phyloP scores from a whole-genome alignment of 2,329 filamentous ascomycete species.

The Bipolaris sorokiniana region DNA sequence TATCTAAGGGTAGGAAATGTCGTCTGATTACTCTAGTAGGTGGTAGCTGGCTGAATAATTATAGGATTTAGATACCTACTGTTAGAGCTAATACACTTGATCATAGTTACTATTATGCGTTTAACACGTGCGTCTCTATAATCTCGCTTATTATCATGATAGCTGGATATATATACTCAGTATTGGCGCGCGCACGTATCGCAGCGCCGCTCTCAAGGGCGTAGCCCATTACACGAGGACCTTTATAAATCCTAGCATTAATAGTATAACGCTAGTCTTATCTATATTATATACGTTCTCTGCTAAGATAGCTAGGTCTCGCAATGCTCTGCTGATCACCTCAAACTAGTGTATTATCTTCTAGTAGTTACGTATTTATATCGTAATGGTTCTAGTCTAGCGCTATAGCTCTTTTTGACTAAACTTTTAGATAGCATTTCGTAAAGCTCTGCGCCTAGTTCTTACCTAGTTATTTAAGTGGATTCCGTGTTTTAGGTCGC shows the following conservation, averaged over 20 bases:
- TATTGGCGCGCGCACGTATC: too few species aligned
- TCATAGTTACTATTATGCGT: constrained; percentile 27
- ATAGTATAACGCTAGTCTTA: neutral
- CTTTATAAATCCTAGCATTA: constrained; percentile 18
- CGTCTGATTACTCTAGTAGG: neutral
- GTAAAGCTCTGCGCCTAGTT: neutral
- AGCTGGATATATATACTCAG: too few species aligned
- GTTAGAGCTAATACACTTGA: constrained; percentile 27
- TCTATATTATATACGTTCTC: constrained; percentile 13
- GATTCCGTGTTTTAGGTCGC: neutral
- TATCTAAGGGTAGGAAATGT: neutral
- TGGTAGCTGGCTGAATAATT: constrained; percentile 29
- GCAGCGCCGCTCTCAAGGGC: too few species aligned
- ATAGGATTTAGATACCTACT: constrained; percentile 26
- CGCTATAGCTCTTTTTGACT: neutral
- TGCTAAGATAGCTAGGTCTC: constrained; percentile 15
- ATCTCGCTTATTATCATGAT: constrained; percentile 23
- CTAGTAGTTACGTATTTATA: neutral
- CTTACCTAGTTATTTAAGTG: neutral
- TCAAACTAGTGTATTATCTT: constrained; percentile 25
- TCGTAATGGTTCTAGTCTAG: neutral
- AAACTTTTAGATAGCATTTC: neutral
- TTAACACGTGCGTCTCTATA: constrained; percentile 29
- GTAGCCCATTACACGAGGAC: too few species aligned
- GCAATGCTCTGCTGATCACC: constrained; percentile 7